Conservation (phyloP, 2,329 filamentous ascomycete genomes). For the Fusarium lateritium region DNA sequence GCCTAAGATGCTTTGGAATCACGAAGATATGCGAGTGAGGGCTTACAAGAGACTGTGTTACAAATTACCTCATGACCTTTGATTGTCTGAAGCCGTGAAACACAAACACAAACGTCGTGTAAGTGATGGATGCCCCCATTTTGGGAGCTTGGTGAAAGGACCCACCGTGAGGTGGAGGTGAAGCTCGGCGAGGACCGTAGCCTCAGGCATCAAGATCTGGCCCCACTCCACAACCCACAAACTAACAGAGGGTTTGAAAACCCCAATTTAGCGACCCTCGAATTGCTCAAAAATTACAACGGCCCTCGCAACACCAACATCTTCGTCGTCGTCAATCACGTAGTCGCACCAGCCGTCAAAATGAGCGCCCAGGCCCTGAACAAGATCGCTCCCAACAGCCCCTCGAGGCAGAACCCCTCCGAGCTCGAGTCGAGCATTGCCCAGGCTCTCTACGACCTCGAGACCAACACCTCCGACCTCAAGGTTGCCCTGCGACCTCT, state of each 20-base stretch:
- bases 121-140: slow-evolving; percentile 7
- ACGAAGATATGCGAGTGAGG: not conserved
- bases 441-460: slow-evolving; percentile 97
- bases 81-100: not conserved
- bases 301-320: slow-evolving; percentile 46
- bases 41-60: not conserved
- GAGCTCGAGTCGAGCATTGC: slow-evolving; percentile 98
- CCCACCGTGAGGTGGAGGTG: slow-evolving; percentile 3
- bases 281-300: slow-evolving; percentile 52
- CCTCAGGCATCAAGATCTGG: slow-evolving; percentile 37
- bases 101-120: slow-evolving; percentile 18
- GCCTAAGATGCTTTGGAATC: slow-evolving; percentile 20
- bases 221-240: slow-evolving; percentile 34
- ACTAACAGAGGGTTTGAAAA: slow-evolving; percentile 56
- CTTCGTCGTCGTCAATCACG: slow-evolving; percentile 50
- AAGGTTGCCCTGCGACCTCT: slow-evolving; percentile 96
- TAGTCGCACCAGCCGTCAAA: slow-evolving; percentile 63
- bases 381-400: slow-evolving; percentile 99
- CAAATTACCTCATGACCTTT: slow-evolving; percentile 1
- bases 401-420: slow-evolving; percentile 94
- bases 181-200: not conserved
- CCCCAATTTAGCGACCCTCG: slow-evolving; percentile 59
- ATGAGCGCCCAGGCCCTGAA: slow-evolving; percentile 83
- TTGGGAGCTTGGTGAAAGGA: not conserved
- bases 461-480: slow-evolving; percentile 99